Base-by-base conservation (phyloP, 2,329 filamentous ascomycete genomes). In the Trichophyton mentagrophytes region DNA sequence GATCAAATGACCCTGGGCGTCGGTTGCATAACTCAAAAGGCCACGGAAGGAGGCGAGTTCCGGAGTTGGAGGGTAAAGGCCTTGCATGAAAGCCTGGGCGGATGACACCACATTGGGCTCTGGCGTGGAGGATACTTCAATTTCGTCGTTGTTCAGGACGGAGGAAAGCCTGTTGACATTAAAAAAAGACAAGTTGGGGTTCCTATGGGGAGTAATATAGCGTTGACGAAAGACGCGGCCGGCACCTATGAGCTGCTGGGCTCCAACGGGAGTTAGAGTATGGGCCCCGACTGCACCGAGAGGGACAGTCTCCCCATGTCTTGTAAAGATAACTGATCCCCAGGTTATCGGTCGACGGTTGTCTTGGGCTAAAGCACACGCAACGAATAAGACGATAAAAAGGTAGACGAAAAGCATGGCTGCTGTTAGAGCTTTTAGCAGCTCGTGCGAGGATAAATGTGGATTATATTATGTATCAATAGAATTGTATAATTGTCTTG, bases 71-170 rank as follows among this genome's bases (percentile, higher is more conserved):
- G 82, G 82, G 67, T 84, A 85, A 8, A 85, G 70, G 6, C 81
- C 82, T 67, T 85, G 82, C 74, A 85, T 77, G 66, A 85, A 85
- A 2, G 83, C 82, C 65, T 82, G 79, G 11, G 82, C 81, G 2
- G 81, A 82, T 1, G 78, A 78, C 38, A 77, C 68, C 1, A 77
- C 74, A 60, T 76, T 77, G 61, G 79, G 76, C 36, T 76, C 71
- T 27, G 80, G 74, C 27, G 76, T 69, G 0, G 82, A 74, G 55
- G 78, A 69, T 9, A 82, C 70, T 58, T 72, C 72, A 7, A 83
- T 65, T 62, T 84, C 74, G 17, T 77, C 69, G 7, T 76, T 70
- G 61, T 78, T 68, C 15, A 81, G 62, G 59, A 78, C 72, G 4
- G 73, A 69, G 11, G 77, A 77, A 56, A 85, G 69, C 22, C 74